Evolutionary conservation across 2,329 filamentous ascomycete genomes (phyloP).

Genomic region (Trichoderma guizhouense): DNA sequence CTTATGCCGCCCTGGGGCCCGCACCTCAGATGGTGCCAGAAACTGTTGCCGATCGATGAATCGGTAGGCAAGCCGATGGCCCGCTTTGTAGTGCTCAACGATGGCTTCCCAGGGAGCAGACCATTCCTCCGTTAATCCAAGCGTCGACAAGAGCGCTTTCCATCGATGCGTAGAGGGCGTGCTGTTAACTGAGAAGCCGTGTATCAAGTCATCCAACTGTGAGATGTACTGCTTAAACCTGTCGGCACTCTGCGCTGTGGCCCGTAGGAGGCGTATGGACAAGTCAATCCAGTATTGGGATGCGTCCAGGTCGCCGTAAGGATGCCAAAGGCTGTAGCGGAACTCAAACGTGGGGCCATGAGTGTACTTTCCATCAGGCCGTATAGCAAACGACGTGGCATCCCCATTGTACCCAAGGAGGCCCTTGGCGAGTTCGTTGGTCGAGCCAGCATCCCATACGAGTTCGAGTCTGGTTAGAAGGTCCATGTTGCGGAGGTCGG

Average conservation of each 20-base stretch:
- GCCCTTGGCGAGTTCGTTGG: neutral
- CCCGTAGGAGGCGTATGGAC: neutral
- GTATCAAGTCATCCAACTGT: neutral
- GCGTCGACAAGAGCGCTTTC: neutral
- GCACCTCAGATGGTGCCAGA: neutral
- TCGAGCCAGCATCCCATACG: constrained; percentile 3
- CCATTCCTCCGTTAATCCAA: constrained; percentile 1
- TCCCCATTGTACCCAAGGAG: neutral
- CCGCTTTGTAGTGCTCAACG: constrained; percentile 5
- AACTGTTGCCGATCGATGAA: constrained; percentile 3
- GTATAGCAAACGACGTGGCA: constrained; percentile 11
- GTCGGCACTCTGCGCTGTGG: neutral
- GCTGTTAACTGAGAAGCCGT: neutral
- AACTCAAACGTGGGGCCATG: constrained; percentile 6
- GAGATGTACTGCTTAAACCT: constrained; percentile 2
- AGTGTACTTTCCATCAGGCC: neutral
- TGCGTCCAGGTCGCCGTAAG: constrained; percentile 16
- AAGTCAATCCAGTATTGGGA: constrained; percentile 17
- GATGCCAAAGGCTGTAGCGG: constrained; percentile 21
- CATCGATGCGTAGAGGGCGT: neutral
- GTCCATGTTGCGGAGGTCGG: constrained; percentile 4
- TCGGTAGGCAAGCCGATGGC: neutral
- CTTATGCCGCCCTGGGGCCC: neutral
- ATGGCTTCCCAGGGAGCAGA: neutral
- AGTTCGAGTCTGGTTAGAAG: constrained; percentile 1